phyloP scores from a whole-genome alignment of 257 asterid species.

The Cordia subcordata region DNA sequence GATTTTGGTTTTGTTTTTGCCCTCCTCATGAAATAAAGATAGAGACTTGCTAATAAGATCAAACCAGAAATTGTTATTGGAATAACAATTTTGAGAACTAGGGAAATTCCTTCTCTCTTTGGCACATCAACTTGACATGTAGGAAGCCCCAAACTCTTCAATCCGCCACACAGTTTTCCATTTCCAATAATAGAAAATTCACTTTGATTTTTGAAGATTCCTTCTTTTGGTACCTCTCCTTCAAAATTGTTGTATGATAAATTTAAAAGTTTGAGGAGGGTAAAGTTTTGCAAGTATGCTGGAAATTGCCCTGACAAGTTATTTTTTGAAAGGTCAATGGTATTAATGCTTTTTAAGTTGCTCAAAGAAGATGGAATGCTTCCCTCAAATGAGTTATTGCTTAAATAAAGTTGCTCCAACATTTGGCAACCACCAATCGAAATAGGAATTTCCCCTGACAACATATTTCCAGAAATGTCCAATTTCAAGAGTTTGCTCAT shows the following conservation, averaged over 20 bases:
- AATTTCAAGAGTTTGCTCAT: conserved; percentile 2
- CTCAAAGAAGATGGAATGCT: conserved; percentile 15
- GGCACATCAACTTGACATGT: not conserved
- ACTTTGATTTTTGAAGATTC: conserved; percentile 13
- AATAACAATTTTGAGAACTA: too few species aligned
- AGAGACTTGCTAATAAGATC: not conserved
- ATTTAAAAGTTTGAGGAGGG: conserved; percentile 3
- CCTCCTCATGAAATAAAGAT: too few species aligned
- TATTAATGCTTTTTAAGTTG: conserved; percentile 3
- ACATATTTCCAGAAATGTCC: conserved; percentile 3
- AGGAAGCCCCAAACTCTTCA: conserved; percentile 17
- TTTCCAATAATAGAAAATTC: conserved; percentile 18
- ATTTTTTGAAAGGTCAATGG: not conserved
- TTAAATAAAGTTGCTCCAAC: conserved; percentile 2
- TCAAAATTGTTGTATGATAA: conserved; percentile 15
- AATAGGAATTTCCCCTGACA: conserved; percentile 11
- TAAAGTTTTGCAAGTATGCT: not conserved
- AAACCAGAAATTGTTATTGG: conserved; percentile 9
- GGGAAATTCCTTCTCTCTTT: conserved; percentile 5
- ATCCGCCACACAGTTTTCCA: conserved; percentile 30
- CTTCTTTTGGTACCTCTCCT: conserved; percentile 16
- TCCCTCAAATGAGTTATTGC: conserved; percentile 11
- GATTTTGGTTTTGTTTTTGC: too few species aligned
- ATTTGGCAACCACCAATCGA: conserved; percentile 10
- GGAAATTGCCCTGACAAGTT: conserved; percentile 4